Evolutionary conservation across 2,329 filamentous ascomycete species (phyloP).

Genomic region (Diaporthe sp.): DNA sequence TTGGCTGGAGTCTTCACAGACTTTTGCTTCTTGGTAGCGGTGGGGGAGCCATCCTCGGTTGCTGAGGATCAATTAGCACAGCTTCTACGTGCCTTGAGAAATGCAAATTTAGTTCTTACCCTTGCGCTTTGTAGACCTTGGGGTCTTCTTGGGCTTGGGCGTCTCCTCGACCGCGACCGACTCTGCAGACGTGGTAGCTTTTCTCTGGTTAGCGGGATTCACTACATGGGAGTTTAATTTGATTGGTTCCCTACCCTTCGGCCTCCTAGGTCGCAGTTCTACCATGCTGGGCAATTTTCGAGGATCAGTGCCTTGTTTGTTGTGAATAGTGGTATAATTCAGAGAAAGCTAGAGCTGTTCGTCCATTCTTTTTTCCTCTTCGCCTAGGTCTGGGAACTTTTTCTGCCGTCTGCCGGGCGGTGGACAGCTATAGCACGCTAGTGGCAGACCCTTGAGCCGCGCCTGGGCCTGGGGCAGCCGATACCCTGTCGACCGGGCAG

Average conservation of each 20-base stretch:
- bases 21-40: constrained; percentile 38
- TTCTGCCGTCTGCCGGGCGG: constrained; percentile 36
- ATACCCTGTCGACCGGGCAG: constrained; percentile 22
- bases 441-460: constrained; percentile 23
- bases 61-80: constrained; percentile 21
- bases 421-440: constrained; percentile 17
- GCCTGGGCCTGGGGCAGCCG: constrained; percentile 15
- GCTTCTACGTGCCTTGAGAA: neutral
- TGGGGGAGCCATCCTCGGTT: constrained; percentile 36
- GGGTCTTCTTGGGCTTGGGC: constrained; percentile 38
- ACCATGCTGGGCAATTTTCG: constrained; percentile 32
- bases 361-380: constrained; percentile 23
- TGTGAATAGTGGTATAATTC: neutral
- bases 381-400: constrained; percentile 27
- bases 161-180: constrained; percentile 32
- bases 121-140: constrained; percentile 38
- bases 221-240: neutral
- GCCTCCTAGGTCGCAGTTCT: constrained; percentile 39
- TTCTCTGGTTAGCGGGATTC: constrained; percentile 17
- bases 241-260: constrained; percentile 27
- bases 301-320: constrained; percentile 1
- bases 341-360: neutral
- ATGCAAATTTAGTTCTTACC: constrained; percentile 17
- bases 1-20: constrained; percentile 35
- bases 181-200: constrained; percentile 26